phyloP scores from a whole-genome alignment of 1,139 yeast species.

The Candida dubliniensis region DNA sequence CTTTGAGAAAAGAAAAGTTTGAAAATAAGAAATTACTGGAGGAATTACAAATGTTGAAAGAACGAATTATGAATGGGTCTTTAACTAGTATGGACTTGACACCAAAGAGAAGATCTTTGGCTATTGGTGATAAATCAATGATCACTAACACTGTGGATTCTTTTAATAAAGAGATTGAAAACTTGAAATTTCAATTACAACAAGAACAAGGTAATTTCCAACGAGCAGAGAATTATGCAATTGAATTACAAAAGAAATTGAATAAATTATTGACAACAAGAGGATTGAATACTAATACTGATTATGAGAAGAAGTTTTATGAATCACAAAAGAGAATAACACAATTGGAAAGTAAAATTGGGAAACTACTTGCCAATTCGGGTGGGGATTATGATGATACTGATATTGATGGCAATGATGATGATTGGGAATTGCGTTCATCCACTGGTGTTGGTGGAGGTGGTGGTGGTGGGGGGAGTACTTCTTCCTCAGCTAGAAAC shows the following conservation, averaged over 20 bases:
- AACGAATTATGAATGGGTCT: constrained; percentile 28
- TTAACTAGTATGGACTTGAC: constrained; percentile 21
- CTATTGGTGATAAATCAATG: constrained; percentile 33
- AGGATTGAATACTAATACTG: constrained; percentile 33
- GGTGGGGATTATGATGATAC: background rate
- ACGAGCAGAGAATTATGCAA: constrained; percentile 48
- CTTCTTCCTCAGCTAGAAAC: constrained; percentile 13
- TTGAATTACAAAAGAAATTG: constrained; percentile 46
- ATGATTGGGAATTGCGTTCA: too few species aligned
- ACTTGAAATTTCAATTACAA: constrained; percentile 35
- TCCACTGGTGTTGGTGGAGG: constrained; percentile 15
- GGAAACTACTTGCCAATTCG: constrained; percentile 20
- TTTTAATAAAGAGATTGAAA: constrained; percentile 36
- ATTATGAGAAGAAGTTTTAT: constrained; percentile 38
- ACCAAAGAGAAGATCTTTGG: constrained; percentile 32
- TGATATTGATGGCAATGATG: too few species aligned
- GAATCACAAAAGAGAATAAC: constrained; percentile 38
- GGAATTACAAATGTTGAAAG: constrained; percentile 58
- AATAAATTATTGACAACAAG: constrained; percentile 45
- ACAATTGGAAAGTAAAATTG: constrained; percentile 36
- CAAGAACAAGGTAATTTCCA: constrained; percentile 45
- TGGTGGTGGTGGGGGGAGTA: constrained; percentile 7
- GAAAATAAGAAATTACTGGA: constrained; percentile 57
- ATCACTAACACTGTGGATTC: constrained; percentile 22
- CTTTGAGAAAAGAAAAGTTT: constrained; percentile 50